phyloP scores from a whole-genome alignment of 495 filamentous ascomycete genomes.

The Neurospora sp. region DNA sequence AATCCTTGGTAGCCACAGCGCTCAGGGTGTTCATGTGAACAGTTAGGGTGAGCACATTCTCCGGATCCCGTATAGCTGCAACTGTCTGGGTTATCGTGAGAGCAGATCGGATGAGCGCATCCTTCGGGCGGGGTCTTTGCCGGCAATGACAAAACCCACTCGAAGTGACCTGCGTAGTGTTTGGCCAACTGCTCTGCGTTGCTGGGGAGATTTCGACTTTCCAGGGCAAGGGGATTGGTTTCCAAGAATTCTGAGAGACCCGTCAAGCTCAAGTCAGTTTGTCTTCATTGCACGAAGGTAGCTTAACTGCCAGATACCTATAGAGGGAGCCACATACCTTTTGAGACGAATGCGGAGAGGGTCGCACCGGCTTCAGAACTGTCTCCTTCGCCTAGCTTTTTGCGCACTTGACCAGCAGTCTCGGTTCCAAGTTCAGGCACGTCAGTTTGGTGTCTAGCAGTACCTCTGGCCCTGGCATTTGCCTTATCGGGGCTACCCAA shows the following conservation, averaged over 20 bases:
- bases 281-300: neutral
- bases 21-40: constrained; percentile 10
- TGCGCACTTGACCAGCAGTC: neutral
- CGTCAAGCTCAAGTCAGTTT: neutral
- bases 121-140: constrained; percentile 8
- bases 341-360: neutral
- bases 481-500: neutral
- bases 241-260: constrained; percentile 1
- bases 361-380: neutral
- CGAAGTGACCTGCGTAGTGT: constrained; percentile 42
- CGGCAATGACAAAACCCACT: constrained; percentile 33
- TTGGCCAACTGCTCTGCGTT: constrained; percentile 33
- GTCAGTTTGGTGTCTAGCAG: neutral
- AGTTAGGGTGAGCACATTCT: constrained; percentile 5
- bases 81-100: constrained; percentile 8
- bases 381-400: neutral
- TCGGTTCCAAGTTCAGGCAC: neutral
- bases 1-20: constrained; percentile 2
- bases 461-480: neutral
- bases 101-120: constrained; percentile 6
- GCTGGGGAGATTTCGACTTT: constrained; percentile 23
- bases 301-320: neutral
- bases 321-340: neutral
- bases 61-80: neutral
- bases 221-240: constrained; percentile 21